Evolutionary conservation across 495 filamentous ascomycete genomes (phyloP), one percentile per base, ranked within the genome.

Genomic region (Podospora pseudoanserina): DNA sequence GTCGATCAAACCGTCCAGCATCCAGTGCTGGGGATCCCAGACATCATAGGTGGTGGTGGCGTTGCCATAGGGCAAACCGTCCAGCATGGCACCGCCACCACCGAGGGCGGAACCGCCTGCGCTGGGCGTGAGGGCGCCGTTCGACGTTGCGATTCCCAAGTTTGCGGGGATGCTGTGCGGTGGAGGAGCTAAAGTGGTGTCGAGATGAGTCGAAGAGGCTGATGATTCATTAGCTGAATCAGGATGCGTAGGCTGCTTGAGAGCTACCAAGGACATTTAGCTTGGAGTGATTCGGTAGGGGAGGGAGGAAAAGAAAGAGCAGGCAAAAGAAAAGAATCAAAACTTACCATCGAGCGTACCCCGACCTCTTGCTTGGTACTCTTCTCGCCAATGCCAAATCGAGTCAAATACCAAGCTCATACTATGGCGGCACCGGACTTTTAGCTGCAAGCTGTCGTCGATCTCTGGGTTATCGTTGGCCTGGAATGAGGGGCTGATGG

Each of bases 341-440:
- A 23, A 76, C 86, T 78, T 82, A 91, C 91, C 87, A 82, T 96
- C 92, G 61, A 96, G 87, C 60, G 89, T 91, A 20, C 91, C 87
- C 28, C 85, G 84, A 7, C 88, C 91, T 76, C 90, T 88, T 53
- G 90, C 88, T 73, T 93, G 89, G 69, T 91, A 90, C 76, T 93
- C 90, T 74, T 96, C 92, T 67, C 93, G 85, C 93, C 93, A 97
- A 65, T 92, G 88, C 92, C 92, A 96, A 27, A 96, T 92, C 4
- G 90, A 92, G 79, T 97, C 93, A 75, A 90, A 97, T 2, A 97
- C 90, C 6, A 96, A 82, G 71, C 91, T 94, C 90, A 97, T 94
- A 77, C 92, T 96, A 86, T 94, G 93, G 11, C 93, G 86, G 73
- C 92, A 95, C 65, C 92, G 87, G 5, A 97, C 92, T 77, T 92